Evolutionary conservation across 2,329 filamentous ascomycete species (phyloP).

Genomic region (Cladosporium sp.): DNA sequence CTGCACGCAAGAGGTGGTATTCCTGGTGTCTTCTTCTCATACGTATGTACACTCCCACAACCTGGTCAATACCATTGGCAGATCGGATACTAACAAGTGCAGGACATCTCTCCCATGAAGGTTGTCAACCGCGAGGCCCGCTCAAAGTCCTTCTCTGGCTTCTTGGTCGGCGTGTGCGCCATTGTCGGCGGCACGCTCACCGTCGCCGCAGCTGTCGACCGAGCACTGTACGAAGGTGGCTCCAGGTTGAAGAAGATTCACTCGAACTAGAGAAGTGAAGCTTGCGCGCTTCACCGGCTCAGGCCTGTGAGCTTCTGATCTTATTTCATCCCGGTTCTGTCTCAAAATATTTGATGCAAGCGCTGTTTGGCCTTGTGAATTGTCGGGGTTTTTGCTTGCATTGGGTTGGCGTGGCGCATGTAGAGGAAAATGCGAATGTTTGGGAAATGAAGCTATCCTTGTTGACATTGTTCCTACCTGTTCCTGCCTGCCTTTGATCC

Average conservation of each 20-base stretch:
- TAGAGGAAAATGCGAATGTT: conserved; percentile 10
- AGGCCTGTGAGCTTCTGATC: background rate
- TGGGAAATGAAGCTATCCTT: background rate
- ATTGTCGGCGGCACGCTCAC: conserved; percentile 94
- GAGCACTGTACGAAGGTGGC: conserved; percentile 85
- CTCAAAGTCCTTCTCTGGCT: conserved; percentile 84
- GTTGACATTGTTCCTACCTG: background rate
- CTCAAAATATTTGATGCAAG: background rate
- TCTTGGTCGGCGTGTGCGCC: conserved; percentile 90
- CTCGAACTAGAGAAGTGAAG: conserved; percentile 46
- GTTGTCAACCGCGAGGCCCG: conserved; percentile 94
- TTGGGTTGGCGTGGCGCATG: conserved; percentile 19
- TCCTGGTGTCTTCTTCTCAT: conserved; percentile 97
- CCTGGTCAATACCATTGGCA: background rate
- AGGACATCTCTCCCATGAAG: conserved; percentile 98
- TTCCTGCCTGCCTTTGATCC: background rate
- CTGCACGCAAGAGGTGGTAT: conserved; percentile 89
- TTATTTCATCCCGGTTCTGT: background rate
- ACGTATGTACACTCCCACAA: conserved; percentile 61
- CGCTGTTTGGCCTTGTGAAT: background rate
- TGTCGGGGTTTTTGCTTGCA: conserved; percentile 3
- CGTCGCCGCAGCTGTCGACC: conserved; percentile 89
- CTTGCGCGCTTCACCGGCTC: background rate
- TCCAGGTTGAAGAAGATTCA: conserved; percentile 85
- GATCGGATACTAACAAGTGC: background rate